These are phyloP conservation scores for Coprinopsis cinerea DNA, from an alignment of 768 basidiomycete species.

Conservation along the genomic window DNA sequence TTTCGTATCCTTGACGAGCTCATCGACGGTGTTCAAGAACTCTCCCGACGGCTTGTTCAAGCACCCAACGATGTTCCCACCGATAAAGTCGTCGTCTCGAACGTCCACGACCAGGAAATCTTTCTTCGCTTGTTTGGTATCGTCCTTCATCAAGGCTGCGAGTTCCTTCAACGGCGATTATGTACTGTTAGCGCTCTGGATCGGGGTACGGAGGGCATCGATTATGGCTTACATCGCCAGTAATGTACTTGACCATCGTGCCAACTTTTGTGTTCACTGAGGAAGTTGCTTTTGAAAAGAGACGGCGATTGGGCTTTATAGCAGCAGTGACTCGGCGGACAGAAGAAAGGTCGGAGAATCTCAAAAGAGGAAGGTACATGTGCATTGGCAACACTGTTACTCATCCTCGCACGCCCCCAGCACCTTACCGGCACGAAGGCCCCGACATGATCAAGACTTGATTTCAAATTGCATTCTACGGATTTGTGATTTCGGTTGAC, in stretches of 20 bases:
- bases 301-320: too few species aligned
- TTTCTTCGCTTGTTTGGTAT: slow-evolving; percentile 44
- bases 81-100: slow-evolving; percentile 73
- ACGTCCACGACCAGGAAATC: slow-evolving; percentile 81
- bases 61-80: slow-evolving; percentile 71
- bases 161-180: slow-evolving; percentile 48
- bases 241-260: slow-evolving; percentile 10
- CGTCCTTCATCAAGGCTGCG: slow-evolving; percentile 60
- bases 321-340: too few species aligned
- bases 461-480: too few species aligned
- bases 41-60: slow-evolving; percentile 55
- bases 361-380: too few species aligned
- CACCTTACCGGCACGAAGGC: too few species aligned
- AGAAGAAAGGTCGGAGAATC: too few species aligned
- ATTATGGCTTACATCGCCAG: slow-evolving; percentile 5
- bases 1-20: slow-evolving; percentile 55
- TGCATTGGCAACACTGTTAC: too few species aligned
- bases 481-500: too few species aligned
- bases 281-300: too few species aligned
- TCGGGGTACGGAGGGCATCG: too few species aligned
- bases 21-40: slow-evolving; percentile 53
- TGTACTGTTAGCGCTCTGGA: neutral
- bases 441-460: too few species aligned
- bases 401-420: too few species aligned
- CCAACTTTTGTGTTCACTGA: neutral